Base-by-base conservation (phyloP, 2,329 filamentous ascomycete species). In the Taxawa tesnikishii region DNA sequence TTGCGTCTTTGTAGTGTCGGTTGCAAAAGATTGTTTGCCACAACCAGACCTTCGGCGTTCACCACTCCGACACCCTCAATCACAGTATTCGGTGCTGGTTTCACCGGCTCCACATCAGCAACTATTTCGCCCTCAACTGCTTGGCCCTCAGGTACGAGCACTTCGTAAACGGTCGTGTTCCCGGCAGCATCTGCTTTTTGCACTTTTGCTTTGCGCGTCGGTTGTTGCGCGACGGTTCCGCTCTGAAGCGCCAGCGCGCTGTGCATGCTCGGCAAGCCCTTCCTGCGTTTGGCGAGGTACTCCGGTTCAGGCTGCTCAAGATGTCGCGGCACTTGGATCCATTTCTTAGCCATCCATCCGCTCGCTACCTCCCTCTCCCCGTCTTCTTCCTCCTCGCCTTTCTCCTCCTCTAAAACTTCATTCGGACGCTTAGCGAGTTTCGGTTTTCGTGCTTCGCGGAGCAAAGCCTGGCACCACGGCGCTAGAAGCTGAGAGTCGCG, bases 131-230 rank as follows among this genome's bases (percentile, higher is more conserved):
- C 84, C 41, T 88, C 81, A 1, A 93, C 70, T 4, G 65, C 63
- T 50, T 90, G 81, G 1, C 84, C 85, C 36, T 88, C 81, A 4
- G 75, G 72, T 4, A 93, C 69, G 13, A 83, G 80, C 6, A 90
- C 75, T 47, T 92, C 83, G 53, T 90, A 84, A 2, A 88, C 77
- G 38, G 82, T 83, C 7, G 83, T 70, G 45, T 88, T 88, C 15
- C 87, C 87, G 15, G 75, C 73, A 4, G 79, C 76, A 50, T 93
- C 83, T 8, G 79, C 63, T 43, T 79, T 76, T 45, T 81, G 75
- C 32, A 94, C 82, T 14, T 80, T 90, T 0, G 82, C 83, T 47
- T 80, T 80, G 6, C 82, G 78, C 46, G 90, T 82, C 4, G 73
- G 38, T n/a, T 23, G 19, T 8, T n/a, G 8, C n/a, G 19, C n/a